Conservation (phyloP, 805 yeast genomes). For the Starmerella powellii region DNA sequence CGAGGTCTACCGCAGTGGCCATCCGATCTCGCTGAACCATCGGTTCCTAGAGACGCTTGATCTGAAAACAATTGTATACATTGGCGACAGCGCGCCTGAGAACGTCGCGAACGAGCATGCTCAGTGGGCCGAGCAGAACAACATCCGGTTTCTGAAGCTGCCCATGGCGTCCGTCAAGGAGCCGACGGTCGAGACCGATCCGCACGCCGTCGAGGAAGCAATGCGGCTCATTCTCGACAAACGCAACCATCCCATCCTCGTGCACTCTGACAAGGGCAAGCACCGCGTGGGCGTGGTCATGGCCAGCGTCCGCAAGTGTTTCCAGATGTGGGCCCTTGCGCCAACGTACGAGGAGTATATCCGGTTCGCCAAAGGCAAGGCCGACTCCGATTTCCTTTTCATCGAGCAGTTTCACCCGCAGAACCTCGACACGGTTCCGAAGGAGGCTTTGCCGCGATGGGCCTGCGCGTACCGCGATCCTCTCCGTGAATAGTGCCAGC, state of each 20-base stretch:
- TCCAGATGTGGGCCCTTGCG: conserved; percentile 88
- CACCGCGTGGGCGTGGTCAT: conserved; percentile 88
- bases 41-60: conserved; percentile 61
- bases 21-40: conserved; percentile 78
- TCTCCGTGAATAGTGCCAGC: too few relatives aligned
- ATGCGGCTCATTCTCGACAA: conserved; percentile 28
- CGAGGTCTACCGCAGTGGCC: conserved; percentile 80
- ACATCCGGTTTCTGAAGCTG: conserved; percentile 46
- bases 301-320: conserved; percentile 72
- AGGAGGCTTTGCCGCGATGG: conserved; percentile 48
- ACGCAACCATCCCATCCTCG: conserved; percentile 71
- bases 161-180: conserved; percentile 64
- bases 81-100: conserved; percentile 40
- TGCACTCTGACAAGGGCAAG: conserved; percentile 95
- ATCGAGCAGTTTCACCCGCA: conserved; percentile 69
- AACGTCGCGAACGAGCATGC: conserved; percentile 52
- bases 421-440: conserved; percentile 37
- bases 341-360: conserved; percentile 91
- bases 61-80: conserved; percentile 58
- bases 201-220: conserved; percentile 40
- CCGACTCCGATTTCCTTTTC: conserved; percentile 70
- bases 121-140: conserved; percentile 49
- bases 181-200: conserved; percentile 50
- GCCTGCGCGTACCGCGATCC: too few relatives aligned
- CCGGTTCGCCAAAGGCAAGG: conserved; percentile 85